A percentile compares a stretch with the other conserved stretches of the same genome.
phyloP scores from a whole-genome alignment of 805 yeast genomes.

The Lachancea lanzarotensis region DNA sequence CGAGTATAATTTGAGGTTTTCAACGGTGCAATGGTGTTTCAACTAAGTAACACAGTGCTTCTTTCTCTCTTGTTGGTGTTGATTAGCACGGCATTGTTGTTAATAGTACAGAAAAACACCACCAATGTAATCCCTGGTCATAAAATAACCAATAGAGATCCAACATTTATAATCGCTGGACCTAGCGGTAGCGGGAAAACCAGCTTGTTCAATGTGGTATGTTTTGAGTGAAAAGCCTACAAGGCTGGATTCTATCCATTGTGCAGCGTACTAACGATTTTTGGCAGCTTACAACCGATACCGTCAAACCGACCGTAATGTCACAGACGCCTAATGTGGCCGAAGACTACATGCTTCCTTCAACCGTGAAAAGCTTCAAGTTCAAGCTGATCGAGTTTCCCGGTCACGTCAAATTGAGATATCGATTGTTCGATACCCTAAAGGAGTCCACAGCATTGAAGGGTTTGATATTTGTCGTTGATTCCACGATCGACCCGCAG shows the following conservation, averaged over 20 bases:
- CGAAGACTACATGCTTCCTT: slow-evolving; percentile 36
- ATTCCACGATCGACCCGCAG: slow-evolving; percentile 52
- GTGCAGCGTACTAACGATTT: neutral
- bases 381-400: slow-evolving; percentile 73
- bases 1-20: neutral
- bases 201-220: slow-evolving; percentile 37
- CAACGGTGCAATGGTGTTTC: neutral
- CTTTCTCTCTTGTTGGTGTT: slow-evolving; percentile 15
- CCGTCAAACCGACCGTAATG: slow-evolving; percentile 38
- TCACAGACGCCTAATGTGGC: slow-evolving; percentile 45
- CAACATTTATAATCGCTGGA: slow-evolving; percentile 60
- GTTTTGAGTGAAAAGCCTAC: neutral
- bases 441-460: slow-evolving; percentile 40
- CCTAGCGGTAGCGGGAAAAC: slow-evolving; percentile 65
- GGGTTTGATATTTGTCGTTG: slow-evolving; percentile 75
- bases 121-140: slow-evolving; percentile 13
- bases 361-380: slow-evolving; percentile 32
- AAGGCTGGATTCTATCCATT: neutral
- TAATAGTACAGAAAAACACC: slow-evolving; percentile 14
- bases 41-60: slow-evolving; percentile 11
- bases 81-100: slow-evolving; percentile 15
- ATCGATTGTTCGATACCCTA: slow-evolving; percentile 45
- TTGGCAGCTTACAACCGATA: slow-evolving; percentile 24
- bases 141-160: slow-evolving; percentile 25
- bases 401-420: slow-evolving; percentile 73